Conservation (phyloP, 225 moss, liverwort and hornwort genomes). For the Sphagnum tenellum region DNA sequence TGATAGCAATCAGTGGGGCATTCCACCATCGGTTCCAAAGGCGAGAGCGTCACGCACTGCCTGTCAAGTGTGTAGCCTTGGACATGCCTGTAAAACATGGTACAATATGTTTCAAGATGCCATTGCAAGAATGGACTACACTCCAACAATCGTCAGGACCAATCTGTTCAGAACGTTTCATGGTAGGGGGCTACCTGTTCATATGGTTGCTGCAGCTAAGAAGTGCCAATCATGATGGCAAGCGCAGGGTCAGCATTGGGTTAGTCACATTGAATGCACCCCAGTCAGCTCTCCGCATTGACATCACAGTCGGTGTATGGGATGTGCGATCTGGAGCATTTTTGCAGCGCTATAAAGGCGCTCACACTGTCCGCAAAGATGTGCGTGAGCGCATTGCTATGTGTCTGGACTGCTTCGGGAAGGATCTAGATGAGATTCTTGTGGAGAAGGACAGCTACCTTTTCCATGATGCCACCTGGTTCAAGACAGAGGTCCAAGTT, state of each 20-base stretch:
- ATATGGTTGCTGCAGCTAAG: slow-evolving; percentile 9
- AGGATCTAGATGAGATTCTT: slow-evolving; percentile 5
- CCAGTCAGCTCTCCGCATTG: slow-evolving; percentile 1
- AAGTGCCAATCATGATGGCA: neutral
- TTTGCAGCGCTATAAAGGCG: slow-evolving; percentile 3
- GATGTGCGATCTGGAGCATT: neutral
- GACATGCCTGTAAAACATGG: slow-evolving; percentile 6
- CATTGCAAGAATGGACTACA: slow-evolving; percentile 4
- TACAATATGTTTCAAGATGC: slow-evolving; percentile 2
- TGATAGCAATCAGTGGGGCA: neutral
- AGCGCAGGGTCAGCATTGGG: slow-evolving; percentile 1
- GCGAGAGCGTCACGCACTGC: slow-evolving; percentile 5
- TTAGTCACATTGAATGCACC: slow-evolving; percentile 6
- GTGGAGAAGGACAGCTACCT: neutral
- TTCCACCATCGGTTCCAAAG: slow-evolving; percentile 3
- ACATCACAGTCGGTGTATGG: slow-evolving; percentile 6
- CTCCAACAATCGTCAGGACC: slow-evolving; percentile 1
- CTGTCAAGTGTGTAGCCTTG: slow-evolving; percentile 5
- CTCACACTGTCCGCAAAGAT: slow-evolving; percentile 5
- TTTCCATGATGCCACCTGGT: slow-evolving; percentile 6
- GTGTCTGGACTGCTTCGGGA: slow-evolving; percentile 11
- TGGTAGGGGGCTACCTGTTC: slow-evolving; percentile 3
- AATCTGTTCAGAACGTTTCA: slow-evolving; percentile 8
- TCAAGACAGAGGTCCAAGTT: slow-evolving; percentile 8
- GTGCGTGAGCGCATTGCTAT: slow-evolving; percentile 9